A percentile compares a stretch with the other conserved stretches of the same genome.
These are phyloP conservation scores for Penicillium angulare DNA, from an alignment of 495 filamentous ascomycete species.

Conservation along the genomic window DNA sequence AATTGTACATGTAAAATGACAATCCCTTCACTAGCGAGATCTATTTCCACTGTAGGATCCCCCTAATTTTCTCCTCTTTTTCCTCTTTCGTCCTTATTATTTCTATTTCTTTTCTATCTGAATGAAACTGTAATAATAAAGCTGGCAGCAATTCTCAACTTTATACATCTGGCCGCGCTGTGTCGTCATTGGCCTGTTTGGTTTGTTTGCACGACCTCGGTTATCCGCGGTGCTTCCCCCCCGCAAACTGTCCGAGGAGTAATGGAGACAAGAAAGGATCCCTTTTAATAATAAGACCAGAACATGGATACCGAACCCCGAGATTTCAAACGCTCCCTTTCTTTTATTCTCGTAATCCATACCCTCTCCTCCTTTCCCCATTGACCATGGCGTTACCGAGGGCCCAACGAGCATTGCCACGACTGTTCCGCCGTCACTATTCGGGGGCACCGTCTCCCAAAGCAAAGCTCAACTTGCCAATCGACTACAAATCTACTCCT, in stretches of 20 bases:
- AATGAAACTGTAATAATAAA: no score
- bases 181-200: slow-evolving; percentile 10
- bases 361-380: not conserved
- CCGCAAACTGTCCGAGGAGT: slow-evolving; percentile 1
- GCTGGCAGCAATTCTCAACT: no score
- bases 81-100: no score
- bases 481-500: slow-evolving; percentile 82
- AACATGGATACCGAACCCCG: not conserved
- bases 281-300: not conserved
- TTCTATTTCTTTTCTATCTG: no score
- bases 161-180: not conserved
- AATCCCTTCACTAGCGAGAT: no score
- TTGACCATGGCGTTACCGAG: not conserved
- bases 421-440: slow-evolving; percentile 1
- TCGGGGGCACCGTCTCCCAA: slow-evolving; percentile 1
- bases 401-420: not conserved
- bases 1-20: no score
- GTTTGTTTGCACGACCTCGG: not conserved
- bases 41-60: no score
- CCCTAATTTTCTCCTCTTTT: no score
- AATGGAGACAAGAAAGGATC: not conserved
- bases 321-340: not conserved
- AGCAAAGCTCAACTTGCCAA: slow-evolving; percentile 67
- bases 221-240: slow-evolving; percentile 3
- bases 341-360: not conserved